Evolutionary conservation across 192 early-diverging fungal species (phyloP).

Genomic region (Backusella liffmaniae): DNA sequence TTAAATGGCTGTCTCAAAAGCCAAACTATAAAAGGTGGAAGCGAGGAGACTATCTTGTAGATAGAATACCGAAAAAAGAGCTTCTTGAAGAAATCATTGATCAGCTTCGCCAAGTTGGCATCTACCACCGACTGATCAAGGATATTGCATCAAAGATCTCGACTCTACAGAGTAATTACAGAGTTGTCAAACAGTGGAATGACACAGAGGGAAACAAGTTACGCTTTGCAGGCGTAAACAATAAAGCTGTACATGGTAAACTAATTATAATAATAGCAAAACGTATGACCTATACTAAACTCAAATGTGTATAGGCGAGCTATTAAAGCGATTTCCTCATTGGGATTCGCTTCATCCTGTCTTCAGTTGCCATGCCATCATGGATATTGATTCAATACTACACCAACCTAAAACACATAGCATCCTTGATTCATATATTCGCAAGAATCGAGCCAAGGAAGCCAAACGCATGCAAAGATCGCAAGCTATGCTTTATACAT

Average conservation of each 20-base stretch:
- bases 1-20: constrained; percentile 10
- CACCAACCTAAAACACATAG: constrained; percentile 1
- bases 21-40: constrained; percentile 8
- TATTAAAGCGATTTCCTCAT: constrained; percentile 14
- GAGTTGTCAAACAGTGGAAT: constrained; percentile 3
- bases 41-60: background rate
- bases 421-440: constrained; percentile 4
- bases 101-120: constrained; percentile 3
- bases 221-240: background rate
- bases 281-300: background rate
- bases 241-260: constrained; percentile 7
- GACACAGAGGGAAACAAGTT: constrained; percentile 6
- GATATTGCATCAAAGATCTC: constrained; percentile 20
- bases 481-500: constrained; percentile 18
- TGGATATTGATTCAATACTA: constrained; percentile 2
- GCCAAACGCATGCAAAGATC: constrained; percentile 24
- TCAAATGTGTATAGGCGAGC: background rate
- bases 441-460: constrained; percentile 19
- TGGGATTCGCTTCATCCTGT: constrained; percentile 1
- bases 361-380: background rate
- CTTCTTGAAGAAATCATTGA: constrained; percentile 16
- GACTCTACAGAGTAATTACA: constrained; percentile 12
- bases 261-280: background rate
- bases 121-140: constrained; percentile 17
- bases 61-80: constrained; percentile 12